These are phyloP conservation scores for Tetrapisispora pingtungensis DNA, from an alignment of 805 yeast species.

Conservation along the genomic window DNA sequence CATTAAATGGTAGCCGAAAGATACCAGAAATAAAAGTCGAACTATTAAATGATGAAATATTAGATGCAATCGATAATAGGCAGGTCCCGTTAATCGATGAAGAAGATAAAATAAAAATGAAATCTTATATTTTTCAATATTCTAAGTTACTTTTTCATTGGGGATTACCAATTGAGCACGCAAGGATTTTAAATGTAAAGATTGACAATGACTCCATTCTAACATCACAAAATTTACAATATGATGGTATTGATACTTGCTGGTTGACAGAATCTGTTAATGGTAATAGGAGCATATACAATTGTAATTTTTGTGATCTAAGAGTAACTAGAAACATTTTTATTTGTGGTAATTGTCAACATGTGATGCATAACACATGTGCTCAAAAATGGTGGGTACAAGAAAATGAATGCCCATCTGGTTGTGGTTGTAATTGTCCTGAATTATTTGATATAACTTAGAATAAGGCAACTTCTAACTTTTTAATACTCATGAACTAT, in stretches of 20 bases:
- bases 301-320: constrained; percentile 60
- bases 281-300: constrained; percentile 16
- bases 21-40: constrained; percentile 20
- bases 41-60: constrained; percentile 21
- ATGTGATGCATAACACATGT: constrained; percentile 68
- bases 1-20: neutral
- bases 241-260: constrained; percentile 10
- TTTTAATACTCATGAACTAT: too few species aligned
- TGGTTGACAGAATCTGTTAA: constrained; percentile 11
- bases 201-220: neutral
- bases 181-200: constrained; percentile 53
- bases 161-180: constrained; percentile 75
- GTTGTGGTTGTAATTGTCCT: constrained; percentile 74
- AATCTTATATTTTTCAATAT: constrained; percentile 52
- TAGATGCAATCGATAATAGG: constrained; percentile 14
- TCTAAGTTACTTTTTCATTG: constrained; percentile 69
- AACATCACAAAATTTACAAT: neutral
- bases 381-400: constrained; percentile 71
- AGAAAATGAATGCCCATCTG: constrained; percentile 60
- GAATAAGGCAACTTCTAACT: too few species aligned
- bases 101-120: constrained; percentile 20
- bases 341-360: constrained; percentile 67
- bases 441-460: constrained; percentile 20
- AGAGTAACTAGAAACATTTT: constrained; percentile 50
- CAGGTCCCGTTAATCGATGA: constrained; percentile 17